phyloP scores from a whole-genome alignment of 495 filamentous ascomycete species.

The Aspergillus carlsbadensis region DNA sequence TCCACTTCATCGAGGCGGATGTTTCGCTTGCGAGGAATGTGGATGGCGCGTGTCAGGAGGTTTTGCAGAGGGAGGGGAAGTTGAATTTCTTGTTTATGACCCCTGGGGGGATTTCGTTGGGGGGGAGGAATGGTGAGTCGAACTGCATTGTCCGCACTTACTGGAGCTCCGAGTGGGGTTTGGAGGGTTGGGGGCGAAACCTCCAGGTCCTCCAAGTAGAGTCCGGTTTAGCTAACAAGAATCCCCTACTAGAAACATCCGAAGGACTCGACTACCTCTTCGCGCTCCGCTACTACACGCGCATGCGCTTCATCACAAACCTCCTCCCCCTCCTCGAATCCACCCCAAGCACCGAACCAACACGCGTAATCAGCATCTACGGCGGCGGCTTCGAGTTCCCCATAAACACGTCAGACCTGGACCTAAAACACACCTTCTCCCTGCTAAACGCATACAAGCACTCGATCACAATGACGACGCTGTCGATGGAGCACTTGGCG shows the following conservation, averaged over 20 bases:
- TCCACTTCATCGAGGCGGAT: constrained; percentile 10
- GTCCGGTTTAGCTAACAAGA: too few relatives aligned
- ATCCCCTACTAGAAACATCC: constrained; percentile 23
- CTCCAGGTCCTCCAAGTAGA: too few relatives aligned
- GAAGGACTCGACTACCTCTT: constrained; percentile 32
- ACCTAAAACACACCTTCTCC: constrained; percentile 24
- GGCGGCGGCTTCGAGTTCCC: constrained; percentile 50
- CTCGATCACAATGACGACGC: constrained; percentile 26
- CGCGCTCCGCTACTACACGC: constrained; percentile 37
- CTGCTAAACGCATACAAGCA: constrained; percentile 29
- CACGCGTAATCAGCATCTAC: constrained; percentile 55
- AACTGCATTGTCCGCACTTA: too few relatives aligned
- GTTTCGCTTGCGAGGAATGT: too few relatives aligned
- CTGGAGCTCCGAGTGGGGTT: too few relatives aligned
- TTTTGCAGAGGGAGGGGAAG: constrained; percentile 45
- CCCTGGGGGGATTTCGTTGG: constrained; percentile 18
- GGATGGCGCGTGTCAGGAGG: constrained; percentile 25
- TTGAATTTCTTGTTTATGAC: constrained; percentile 57
- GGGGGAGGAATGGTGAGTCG: constrained; percentile 7
- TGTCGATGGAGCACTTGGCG: constrained; percentile 34
- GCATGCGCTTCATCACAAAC: constrained; percentile 36
- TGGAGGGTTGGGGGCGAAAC: too few relatives aligned
- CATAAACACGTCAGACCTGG: constrained; percentile 47
- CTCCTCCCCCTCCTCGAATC: constrained; percentile 35
- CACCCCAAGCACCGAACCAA: constrained; percentile 12